A percentile compares a stretch with the other conserved stretches of the same genome.
phyloP scores from a whole-genome alignment of 2,329 filamentous ascomycete species.

The Tothia fuscella region DNA sequence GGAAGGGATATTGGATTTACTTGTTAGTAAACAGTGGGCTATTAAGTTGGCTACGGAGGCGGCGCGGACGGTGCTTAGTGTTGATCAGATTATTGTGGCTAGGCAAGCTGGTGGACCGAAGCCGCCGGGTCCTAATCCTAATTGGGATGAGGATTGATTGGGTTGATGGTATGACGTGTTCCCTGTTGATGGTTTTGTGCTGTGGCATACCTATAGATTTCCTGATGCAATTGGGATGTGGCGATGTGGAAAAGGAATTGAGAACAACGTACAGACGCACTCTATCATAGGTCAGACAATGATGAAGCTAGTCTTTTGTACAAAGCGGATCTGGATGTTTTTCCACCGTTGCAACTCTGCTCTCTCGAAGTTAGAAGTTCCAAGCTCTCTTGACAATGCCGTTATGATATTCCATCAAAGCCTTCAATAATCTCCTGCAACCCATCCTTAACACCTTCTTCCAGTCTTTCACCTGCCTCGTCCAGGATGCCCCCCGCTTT shows the following conservation, averaged over 20 bases:
- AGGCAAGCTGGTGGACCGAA: slow-evolving; percentile 95
- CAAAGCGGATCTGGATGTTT: too few relatives aligned
- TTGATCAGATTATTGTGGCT: slow-evolving; percentile 98
- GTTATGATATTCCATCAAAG: neutral
- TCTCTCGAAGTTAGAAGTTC: too few relatives aligned
- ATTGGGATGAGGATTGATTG: slow-evolving; percentile 53
- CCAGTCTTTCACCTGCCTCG: neutral
- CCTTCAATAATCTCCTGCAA: slow-evolving; percentile 2
- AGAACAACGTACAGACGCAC: too few relatives aligned
- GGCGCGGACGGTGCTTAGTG: slow-evolving; percentile 82
- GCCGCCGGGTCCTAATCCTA: slow-evolving; percentile 84
- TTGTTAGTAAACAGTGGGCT: slow-evolving; percentile 90
- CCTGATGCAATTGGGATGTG: too few relatives aligned
- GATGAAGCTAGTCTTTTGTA: too few relatives aligned
- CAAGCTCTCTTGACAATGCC: too few relatives aligned
- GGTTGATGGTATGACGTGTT: too few relatives aligned
- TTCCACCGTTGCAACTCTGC: too few relatives aligned
- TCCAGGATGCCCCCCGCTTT: neutral
- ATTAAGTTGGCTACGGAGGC: slow-evolving; percentile 95
- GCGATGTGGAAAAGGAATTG: too few relatives aligned
- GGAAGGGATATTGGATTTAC: slow-evolving; percentile 80
- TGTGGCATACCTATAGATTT: too few relatives aligned
- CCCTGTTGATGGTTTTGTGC: too few relatives aligned
- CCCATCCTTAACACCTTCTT: neutral
- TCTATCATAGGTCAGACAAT: too few relatives aligned